Percentiles rank a stretch among this genome's conserved stretches.
These are phyloP conservation scores for Ampelocalamus luodianensis DNA, from an alignment of 176 grass and related monocot species.

Conservation along the genomic window DNA sequence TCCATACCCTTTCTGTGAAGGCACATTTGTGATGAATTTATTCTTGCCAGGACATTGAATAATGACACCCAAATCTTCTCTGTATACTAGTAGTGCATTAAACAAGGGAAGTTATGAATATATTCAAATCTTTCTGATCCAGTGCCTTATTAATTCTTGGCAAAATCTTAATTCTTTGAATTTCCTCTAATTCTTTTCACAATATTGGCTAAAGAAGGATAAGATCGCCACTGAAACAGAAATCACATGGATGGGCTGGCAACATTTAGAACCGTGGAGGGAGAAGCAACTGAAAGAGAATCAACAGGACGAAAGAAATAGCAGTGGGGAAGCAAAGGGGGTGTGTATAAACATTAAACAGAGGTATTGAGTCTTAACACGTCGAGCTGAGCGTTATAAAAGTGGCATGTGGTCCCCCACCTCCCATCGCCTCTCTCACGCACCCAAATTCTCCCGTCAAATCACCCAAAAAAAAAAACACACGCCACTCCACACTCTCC, in stretches of 20 bases:
- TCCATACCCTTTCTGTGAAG: no score
- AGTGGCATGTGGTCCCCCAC: not conserved
- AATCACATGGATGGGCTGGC: no score
- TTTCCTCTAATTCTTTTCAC: not conserved
- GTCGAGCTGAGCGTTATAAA: constrained; percentile 6
- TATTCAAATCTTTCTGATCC: not conserved
- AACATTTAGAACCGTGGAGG: no score
- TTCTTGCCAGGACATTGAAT: no score
- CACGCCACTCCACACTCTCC: not conserved
- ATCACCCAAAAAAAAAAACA: not conserved
- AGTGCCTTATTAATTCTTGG: not conserved
- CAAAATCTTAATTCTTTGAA: not conserved
- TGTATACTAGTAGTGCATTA: not conserved
- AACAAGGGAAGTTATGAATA: not conserved
- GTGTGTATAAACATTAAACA: no score
- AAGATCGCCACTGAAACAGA: no score
- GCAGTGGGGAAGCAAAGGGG: not conserved
- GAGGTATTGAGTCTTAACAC: no score
- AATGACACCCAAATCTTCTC: no score
- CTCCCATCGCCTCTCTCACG: not conserved
- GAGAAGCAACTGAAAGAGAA: not conserved
- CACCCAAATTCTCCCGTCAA: constrained; percentile 18
- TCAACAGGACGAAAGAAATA: not conserved
- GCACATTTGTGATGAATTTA: no score
- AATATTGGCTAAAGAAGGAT: not conserved